Percentiles rank a stretch among this genome's conserved stretches.
phyloP scores from a whole-genome alignment of 1,284 basidiomycete species.

The Vanrija humicola region DNA sequence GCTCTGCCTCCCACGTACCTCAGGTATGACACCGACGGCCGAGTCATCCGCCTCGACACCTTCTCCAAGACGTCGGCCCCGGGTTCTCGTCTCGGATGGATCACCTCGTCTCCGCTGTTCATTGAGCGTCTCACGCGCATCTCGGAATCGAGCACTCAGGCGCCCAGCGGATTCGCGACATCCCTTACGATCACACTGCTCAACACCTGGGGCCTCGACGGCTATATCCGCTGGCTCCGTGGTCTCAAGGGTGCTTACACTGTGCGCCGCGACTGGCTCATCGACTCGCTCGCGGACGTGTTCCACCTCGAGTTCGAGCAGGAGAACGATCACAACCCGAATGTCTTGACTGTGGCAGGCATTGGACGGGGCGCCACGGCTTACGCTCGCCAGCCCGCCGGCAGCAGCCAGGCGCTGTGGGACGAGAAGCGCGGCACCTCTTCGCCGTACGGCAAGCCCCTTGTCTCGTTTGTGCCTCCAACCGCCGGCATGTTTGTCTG shows the following conservation, averaged over 20 bases:
- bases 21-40: conserved; percentile 50
- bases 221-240: conserved; percentile 72
- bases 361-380: conserved; percentile 15
- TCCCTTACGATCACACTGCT: conserved; percentile 63
- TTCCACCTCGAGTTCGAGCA: conserved; percentile 46
- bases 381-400: conserved; percentile 15
- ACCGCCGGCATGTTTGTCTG: conserved; percentile 54
- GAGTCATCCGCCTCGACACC: conserved; percentile 52
- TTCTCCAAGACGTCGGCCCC: conserved; percentile 80
- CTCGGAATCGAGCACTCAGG: conserved; percentile 67
- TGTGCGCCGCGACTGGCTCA: conserved; percentile 48
- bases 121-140: conserved; percentile 71
- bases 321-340: conserved; percentile 8
- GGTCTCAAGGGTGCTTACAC: conserved; percentile 52
- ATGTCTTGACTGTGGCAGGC: conserved; percentile 17
- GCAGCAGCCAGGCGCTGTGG: conserved; percentile 9
- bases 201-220: conserved; percentile 62
- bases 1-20: conserved; percentile 64
- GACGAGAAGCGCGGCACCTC: conserved; percentile 52
- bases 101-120: conserved; percentile 55
- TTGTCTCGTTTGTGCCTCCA: conserved; percentile 69
- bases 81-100: conserved; percentile 73
- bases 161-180: conserved; percentile 64
- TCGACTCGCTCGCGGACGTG: conserved; percentile 43
- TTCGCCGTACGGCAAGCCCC: conserved; percentile 16